These are phyloP conservation scores for Rhytidiadelphus loreus DNA, from an alignment of 225 moss, liverwort and hornwort species.

Conservation along the genomic window DNA sequence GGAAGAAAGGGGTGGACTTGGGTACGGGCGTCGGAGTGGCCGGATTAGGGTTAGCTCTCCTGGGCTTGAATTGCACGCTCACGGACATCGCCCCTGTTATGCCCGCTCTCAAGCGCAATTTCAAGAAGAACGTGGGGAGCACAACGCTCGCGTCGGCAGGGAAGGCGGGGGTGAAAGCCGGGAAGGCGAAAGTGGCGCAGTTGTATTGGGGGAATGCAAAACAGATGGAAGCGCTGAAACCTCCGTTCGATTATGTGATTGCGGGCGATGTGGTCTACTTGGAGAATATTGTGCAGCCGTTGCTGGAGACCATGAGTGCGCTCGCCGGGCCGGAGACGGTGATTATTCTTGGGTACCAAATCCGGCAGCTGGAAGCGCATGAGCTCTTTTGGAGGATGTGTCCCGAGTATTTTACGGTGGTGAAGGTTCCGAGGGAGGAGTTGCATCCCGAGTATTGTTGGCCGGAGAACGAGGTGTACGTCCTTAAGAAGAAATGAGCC, in stretches of 20 bases:
- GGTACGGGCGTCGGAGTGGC: constrained; percentile 79
- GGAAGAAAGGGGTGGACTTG: constrained; percentile 56
- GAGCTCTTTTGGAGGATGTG: constrained; percentile 73
- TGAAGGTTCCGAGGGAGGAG: constrained; percentile 54
- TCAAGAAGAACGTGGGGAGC: constrained; percentile 55
- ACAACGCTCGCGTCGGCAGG: constrained; percentile 38
- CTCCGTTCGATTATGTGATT: constrained; percentile 64
- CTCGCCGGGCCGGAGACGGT: constrained; percentile 51
- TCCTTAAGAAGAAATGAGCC: constrained; percentile 50
- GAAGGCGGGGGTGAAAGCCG: constrained; percentile 26
- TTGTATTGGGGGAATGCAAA: constrained; percentile 65
- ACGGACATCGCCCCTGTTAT: constrained; percentile 74
- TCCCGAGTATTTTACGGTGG: constrained; percentile 44
- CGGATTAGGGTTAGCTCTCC: constrained; percentile 57
- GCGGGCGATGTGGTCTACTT: constrained; percentile 87
- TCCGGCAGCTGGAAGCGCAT: constrained; percentile 65
- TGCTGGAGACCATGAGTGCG: constrained; percentile 52
- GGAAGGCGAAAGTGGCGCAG: constrained; percentile 63
- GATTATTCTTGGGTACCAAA: constrained; percentile 62
- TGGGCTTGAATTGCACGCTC: constrained; percentile 60
- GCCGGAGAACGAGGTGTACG: constrained; percentile 64
- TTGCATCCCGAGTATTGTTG: constrained; percentile 56
- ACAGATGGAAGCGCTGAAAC: constrained; percentile 69
- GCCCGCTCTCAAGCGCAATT: constrained; percentile 77
- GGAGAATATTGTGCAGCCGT: constrained; percentile 68